These are phyloP conservation scores for Rhododendron williamsianum DNA, from an alignment of 148 eudicot species.

Conservation along the genomic window DNA sequence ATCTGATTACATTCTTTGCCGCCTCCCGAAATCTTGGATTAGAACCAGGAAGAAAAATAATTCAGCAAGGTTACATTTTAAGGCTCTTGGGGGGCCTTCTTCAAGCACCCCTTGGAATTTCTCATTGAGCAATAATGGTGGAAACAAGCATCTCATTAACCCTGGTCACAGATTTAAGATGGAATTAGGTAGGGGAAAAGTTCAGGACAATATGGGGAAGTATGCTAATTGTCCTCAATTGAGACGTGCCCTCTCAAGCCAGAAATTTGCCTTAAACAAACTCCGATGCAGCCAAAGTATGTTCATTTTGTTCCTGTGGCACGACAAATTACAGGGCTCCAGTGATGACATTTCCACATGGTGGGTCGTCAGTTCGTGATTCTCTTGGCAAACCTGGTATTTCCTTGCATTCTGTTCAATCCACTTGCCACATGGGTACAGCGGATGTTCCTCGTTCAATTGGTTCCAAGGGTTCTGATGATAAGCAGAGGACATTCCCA, in stretches of 20 bases:
- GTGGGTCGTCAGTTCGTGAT: background rate
- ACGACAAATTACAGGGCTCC: background rate
- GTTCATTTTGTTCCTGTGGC: background rate
- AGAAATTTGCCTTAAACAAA: background rate
- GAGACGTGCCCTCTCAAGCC: background rate
- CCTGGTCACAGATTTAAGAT: background rate
- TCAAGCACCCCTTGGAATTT: background rate
- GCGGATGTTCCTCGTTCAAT: background rate
- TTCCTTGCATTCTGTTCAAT: background rate
- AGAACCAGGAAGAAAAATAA: background rate
- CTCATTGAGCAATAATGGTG: background rate
- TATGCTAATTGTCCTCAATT: background rate
- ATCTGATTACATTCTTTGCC: background rate
- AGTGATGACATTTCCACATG: background rate
- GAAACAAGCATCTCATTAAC: background rate
- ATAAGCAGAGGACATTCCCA: background rate
- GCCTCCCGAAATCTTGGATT: background rate
- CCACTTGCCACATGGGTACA: background rate
- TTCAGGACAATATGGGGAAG: background rate
- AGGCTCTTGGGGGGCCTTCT: constrained; percentile 5
- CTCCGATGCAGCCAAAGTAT: background rate
- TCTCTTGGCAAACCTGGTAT: background rate
- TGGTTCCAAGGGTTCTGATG: background rate
- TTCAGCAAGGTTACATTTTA: background rate
- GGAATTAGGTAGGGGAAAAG: background rate